phyloP scores from a whole-genome alignment of 2,329 filamentous ascomycete species.

The Monosporascus sp. region DNA sequence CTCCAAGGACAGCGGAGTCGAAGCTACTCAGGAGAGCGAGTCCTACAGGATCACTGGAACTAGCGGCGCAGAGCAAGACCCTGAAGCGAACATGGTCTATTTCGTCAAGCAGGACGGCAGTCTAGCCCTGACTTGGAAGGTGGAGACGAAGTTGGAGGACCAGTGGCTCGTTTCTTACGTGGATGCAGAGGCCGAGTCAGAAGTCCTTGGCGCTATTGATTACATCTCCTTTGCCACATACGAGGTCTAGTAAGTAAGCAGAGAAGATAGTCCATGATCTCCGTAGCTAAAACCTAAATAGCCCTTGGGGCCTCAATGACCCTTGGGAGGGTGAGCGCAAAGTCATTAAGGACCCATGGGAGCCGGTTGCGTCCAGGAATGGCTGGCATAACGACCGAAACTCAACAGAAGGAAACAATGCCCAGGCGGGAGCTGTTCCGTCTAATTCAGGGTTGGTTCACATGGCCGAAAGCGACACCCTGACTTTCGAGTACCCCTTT shows the following conservation, averaged over 20 bases:
- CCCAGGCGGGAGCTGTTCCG: conserved; percentile 49
- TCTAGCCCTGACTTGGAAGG: conserved; percentile 43
- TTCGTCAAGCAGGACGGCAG: conserved; percentile 36
- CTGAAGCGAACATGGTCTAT: conserved; percentile 43
- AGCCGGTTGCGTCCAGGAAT: conserved; percentile 36
- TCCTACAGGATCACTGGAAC: conserved; percentile 35
- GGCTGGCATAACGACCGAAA: conserved; percentile 42
- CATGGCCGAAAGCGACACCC: conserved; percentile 33
- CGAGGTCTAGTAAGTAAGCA: conserved; percentile 38
- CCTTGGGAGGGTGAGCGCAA: conserved; percentile 38
- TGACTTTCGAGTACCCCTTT: conserved; percentile 38
- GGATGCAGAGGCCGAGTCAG: conserved; percentile 34
- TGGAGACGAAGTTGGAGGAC: conserved; percentile 45
- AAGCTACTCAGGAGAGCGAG: conserved; percentile 20
- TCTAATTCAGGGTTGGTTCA: conserved; percentile 39
- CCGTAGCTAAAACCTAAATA: conserved; percentile 2
- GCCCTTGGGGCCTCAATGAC: conserved; percentile 44
- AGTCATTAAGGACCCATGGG: conserved; percentile 39
- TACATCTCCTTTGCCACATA: conserved; percentile 46
- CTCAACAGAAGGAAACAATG: conserved; percentile 39
- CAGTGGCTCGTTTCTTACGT: conserved; percentile 51
- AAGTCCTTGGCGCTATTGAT: conserved; percentile 44
- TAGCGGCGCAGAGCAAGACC: conserved; percentile 38
- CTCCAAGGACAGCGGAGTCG: conserved; percentile 26
- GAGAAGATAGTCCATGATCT: background rate